Conservation (phyloP, 225 moss, liverwort and hornwort species). For the Straminergon stramineum region DNA sequence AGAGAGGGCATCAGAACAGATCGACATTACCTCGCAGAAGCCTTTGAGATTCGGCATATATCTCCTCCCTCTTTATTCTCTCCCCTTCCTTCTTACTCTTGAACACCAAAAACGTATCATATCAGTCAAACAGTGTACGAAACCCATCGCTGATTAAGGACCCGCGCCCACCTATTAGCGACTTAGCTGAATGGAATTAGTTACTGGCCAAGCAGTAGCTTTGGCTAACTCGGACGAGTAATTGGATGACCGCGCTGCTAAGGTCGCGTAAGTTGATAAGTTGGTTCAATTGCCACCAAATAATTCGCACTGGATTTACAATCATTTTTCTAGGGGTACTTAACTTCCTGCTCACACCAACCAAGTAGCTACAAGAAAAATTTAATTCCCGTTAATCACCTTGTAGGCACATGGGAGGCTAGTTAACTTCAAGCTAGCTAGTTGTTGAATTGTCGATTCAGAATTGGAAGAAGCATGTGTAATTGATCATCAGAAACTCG, state of each 20-base stretch:
- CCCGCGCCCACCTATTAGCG: background rate
- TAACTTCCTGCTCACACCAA: background rate
- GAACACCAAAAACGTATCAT: background rate
- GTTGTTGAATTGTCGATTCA: background rate
- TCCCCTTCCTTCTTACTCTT: constrained; percentile 45
- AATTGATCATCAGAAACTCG: background rate
- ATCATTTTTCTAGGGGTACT: background rate
- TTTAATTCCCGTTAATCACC: background rate
- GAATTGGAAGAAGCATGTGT: background rate
- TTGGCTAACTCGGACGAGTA: background rate
- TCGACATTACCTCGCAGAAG: constrained; percentile 40
- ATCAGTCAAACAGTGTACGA: background rate
- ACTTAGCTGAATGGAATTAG: background rate
- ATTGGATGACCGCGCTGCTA: background rate
- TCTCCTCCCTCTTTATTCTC: constrained; percentile 23
- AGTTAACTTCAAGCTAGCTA: background rate
- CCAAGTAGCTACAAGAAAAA: background rate
- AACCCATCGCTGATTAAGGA: background rate
- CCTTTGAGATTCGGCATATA: constrained; percentile 48
- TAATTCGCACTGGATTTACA: background rate
- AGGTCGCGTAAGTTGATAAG: background rate
- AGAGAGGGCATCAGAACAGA: background rate
- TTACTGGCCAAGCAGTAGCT: background rate
- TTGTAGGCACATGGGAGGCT: background rate
- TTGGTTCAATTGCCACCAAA: background rate